phyloP scores from a whole-genome alignment of 129 eudicot genomes.

The carrot (Daucus carota) region DH1_v3.0 NC_030383.2:1388001-1388500 shows the following conservation, averaged over 20 bases:
- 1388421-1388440: constrained; percentile 27
- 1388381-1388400: constrained; percentile 16
- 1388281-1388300: constrained; percentile 63
- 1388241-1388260: not conserved
- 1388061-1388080: constrained; percentile 94
- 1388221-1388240: not conserved
- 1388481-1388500: constrained; percentile 8
- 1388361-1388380: constrained; percentile 27
- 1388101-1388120: constrained; percentile 51
- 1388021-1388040: constrained; percentile 81
- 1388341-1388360: constrained; percentile 19
- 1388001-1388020: constrained; percentile 88
- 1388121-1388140: constrained; percentile 99
- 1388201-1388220: not conserved
- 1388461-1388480: constrained; percentile 8
- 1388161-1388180: constrained; percentile 98
- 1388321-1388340: constrained; percentile 13
- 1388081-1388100: constrained; percentile 45
- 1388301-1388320: constrained; percentile 10
- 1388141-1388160: constrained; percentile 75
- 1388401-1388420: constrained; percentile 24
- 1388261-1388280: constrained; percentile 44
- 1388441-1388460: constrained; percentile 7
- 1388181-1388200: constrained; percentile 61
- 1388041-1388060: constrained; percentile 80